Evolutionary conservation across 2,329 filamentous ascomycete species (phyloP).

Genomic region (Penicillium sp.): DNA sequence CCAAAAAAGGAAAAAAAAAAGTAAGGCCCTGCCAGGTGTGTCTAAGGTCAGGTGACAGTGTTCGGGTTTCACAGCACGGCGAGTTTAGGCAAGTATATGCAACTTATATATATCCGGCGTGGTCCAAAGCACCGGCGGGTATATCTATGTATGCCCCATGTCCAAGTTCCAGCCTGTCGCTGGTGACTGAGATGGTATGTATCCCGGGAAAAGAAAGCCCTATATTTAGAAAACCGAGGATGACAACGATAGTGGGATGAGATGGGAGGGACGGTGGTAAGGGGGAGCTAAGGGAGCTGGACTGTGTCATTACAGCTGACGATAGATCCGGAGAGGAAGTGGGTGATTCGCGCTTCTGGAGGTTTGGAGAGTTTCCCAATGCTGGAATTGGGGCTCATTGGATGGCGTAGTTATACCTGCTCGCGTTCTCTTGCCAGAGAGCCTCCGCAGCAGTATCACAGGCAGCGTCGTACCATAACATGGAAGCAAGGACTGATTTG

Average conservation of each 20-base stretch:
- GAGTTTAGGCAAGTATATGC: no score
- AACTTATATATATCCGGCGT: neutral
- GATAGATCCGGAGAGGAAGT: neutral
- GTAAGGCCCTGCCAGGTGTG: neutral
- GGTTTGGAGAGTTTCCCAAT: neutral
- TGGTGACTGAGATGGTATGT: neutral
- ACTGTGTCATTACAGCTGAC: neutral
- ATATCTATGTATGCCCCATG: neutral
- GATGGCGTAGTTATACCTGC: neutral
- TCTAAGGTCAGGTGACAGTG: neutral
- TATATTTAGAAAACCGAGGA: neutral
- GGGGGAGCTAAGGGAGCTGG: neutral
- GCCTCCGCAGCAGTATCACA: constrained; percentile 33
- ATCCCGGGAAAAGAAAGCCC: neutral
- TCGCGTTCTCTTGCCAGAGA: constrained; percentile 30
- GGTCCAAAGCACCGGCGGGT: neutral
- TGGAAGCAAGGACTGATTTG: constrained; percentile 24
- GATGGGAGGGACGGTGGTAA: neutral
- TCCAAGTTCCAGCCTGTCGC: neutral
- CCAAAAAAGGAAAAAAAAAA: neutral
- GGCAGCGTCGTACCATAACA: constrained; percentile 39
- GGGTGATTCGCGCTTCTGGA: neutral
- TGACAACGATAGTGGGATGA: neutral
- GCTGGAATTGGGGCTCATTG: neutral
- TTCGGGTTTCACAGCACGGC: neutral